Percentiles rank a stretch among this genome's conserved stretches.
phyloP scores from a whole-genome alignment of 2,329 filamentous ascomycete species.

The Cytospora schulzeri region DNA sequence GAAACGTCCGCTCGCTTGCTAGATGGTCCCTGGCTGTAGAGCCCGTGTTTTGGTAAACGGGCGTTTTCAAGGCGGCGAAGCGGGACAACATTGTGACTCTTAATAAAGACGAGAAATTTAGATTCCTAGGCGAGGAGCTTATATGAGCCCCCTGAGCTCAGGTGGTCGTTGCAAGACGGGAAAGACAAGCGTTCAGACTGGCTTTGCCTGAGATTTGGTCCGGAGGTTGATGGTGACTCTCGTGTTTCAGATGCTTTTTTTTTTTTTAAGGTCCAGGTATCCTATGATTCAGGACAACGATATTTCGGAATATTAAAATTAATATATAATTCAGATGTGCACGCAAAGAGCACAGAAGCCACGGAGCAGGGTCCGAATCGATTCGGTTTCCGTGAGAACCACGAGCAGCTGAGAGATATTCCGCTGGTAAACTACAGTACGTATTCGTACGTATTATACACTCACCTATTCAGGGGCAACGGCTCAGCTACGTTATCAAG shows the following conservation, averaged over 20 bases:
- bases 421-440: background rate
- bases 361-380: background rate
- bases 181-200: background rate
- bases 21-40: slow-evolving; percentile 55
- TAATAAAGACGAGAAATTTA: too few species aligned
- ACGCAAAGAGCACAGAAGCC: background rate
- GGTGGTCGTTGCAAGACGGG: too few species aligned
- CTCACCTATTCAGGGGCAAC: background rate
- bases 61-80: slow-evolving; percentile 29
- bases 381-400: background rate
- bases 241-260: background rate
- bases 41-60: slow-evolving; percentile 47
- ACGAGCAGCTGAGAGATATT: background rate
- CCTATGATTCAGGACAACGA: background rate
- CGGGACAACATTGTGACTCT: slow-evolving; percentile 21
- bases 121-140: too few species aligned
- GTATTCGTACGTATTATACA: background rate
- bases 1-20: slow-evolving; percentile 55
- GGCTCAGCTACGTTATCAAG: background rate
- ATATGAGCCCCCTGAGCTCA: too few species aligned
- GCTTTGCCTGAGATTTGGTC: too few species aligned
- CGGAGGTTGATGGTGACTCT: too few species aligned
- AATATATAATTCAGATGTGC: background rate
- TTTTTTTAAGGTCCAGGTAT: background rate
- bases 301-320: background rate